Base-by-base conservation (phyloP, 2,329 filamentous ascomycete species). In the Exophiala alcalophila region DNA sequence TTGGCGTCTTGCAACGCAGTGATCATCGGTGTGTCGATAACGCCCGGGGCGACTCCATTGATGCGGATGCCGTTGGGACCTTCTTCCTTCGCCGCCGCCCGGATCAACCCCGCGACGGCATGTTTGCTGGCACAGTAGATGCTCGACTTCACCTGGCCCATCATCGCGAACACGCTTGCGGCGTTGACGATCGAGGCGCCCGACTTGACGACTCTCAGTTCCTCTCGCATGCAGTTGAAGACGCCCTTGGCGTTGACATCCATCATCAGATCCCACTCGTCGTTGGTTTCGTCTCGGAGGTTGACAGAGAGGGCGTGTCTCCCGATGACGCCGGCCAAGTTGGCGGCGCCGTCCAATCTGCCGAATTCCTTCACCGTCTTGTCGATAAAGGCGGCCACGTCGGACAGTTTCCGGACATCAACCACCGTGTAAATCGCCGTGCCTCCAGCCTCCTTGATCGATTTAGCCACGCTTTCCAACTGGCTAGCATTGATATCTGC, bases 181-280 rank as follows among this genome's bases (percentile, higher is more conserved):
- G 35, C 40, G 23, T 40, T 48, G 11, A 40, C 35, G 11, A 40
- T 45, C 5, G 28, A 40, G 8, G 25, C 36, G 2, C 31, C 35
- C 25, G 27, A 32, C 10, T 38, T 41, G 38, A 47, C 27, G 6
- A 29, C 28, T 9, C 12, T 21, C 30, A 78, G 44, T 53, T 78
- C 57, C 10, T 70, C 69, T 11, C 71, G 60, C 47, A 79, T 45
- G 43, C 71, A 76, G 35, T 74, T 69, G 58, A 77, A 72, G 19
- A 71, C 59, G 3, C 76, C 74, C 5, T 57, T 64, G 5, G 67
- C 45, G 52, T 76, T 76, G 7, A 75, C 66, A 2, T 57, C 52
- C 33, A 74, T 55, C 7, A 68, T 57, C 19, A 58, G 55, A 27
- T 68, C 62, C 68, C 67, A 75, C 14, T 67, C 60, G 1, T 65